Base-by-base conservation (phyloP, 345 rosid genomes). In the Diplotaxis tenuifolia region DNA sequence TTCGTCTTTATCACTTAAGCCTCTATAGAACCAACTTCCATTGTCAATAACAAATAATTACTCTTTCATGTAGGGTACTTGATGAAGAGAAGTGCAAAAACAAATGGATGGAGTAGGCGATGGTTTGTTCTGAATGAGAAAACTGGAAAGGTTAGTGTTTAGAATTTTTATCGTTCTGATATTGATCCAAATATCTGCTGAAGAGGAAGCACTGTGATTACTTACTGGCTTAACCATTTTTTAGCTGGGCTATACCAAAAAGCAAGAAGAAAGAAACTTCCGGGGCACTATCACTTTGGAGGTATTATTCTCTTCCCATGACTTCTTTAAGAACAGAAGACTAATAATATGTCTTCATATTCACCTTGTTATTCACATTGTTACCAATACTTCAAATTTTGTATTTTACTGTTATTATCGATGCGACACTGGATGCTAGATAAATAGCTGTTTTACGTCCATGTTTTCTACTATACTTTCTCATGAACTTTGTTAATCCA, bases 61-160 rank as follows among this genome's bases (percentile, higher is more conserved):
- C 31, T 29, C 65, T 47, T 72, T 45, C 60, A 57, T 86, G 75
- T 89, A 96, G 99, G 98, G 58, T 92, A 85, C 76, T 82, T 96
- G 63, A 78, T 90, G 85, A 96, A 92, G 84, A 96, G 86, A 80
- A 96, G 99, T 83, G 96, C 79, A 62, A 96, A 92, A 85, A 83
- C 91, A 60, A 89, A 84, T 78, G 97, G 91, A 28, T 96, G 99
- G 99, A 88, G 94, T 71, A 81, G 81, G 80, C 84, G 94, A 56
- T 96, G 98, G 98, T 96, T 96, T 86, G 99, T 96, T 52, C 80
- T 96, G 73, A 96, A 90, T 84, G 97, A 90, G 79, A 96, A 90
- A 84, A 92, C 81, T 74, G 98, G 99, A 82, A 96, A 96, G 96
- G 99, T 89, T 70, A 78, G 88, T 65, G 12, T 65, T 32, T 60